These are phyloP conservation scores for Fistulinella prunicolor DNA, from an alignment of 768 basidiomycete species.

Conservation along the genomic window DNA sequence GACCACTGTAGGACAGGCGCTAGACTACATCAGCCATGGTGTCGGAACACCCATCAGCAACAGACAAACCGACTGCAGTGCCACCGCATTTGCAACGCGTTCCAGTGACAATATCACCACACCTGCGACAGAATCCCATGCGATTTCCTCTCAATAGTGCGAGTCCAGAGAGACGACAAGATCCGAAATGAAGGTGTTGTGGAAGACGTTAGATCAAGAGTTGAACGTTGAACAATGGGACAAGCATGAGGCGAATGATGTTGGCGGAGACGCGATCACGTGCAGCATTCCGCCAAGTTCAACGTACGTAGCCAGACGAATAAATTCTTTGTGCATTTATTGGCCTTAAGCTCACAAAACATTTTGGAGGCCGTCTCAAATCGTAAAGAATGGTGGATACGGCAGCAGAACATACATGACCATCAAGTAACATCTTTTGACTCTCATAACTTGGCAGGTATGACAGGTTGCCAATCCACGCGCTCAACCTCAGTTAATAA, in stretches of 20 bases:
- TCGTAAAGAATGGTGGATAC: neutral
- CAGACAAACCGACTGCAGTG: slow-evolving; percentile 65
- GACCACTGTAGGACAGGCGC: slow-evolving; percentile 69
- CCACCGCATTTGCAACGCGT: slow-evolving; percentile 81
- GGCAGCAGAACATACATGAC: neutral
- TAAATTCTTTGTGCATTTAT: no score
- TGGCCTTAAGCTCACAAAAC: no score
- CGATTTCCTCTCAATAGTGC: neutral
- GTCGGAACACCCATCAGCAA: neutral
- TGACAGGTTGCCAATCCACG: slow-evolving; percentile 59
- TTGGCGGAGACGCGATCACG: slow-evolving; percentile 16
- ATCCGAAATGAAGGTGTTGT: neutral
- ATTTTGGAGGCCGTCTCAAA: no score
- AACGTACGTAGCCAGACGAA: no score
- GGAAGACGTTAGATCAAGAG: slow-evolving; percentile 4
- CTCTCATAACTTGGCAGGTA: slow-evolving; percentile 24
- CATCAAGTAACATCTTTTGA: neutral
- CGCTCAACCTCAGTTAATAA: slow-evolving; percentile 49
- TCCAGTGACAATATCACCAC: slow-evolving; percentile 76
- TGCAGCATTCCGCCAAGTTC: no score
- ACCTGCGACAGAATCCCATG: slow-evolving; percentile 86
- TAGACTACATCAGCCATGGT: slow-evolving; percentile 29
- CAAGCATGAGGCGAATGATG: slow-evolving; percentile 11
- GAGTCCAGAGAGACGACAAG: neutral
- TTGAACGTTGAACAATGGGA: neutral